Base-by-base conservation (phyloP, 352 stramenopile genomes). In the Pseudoperonospora humuli region DNA sequence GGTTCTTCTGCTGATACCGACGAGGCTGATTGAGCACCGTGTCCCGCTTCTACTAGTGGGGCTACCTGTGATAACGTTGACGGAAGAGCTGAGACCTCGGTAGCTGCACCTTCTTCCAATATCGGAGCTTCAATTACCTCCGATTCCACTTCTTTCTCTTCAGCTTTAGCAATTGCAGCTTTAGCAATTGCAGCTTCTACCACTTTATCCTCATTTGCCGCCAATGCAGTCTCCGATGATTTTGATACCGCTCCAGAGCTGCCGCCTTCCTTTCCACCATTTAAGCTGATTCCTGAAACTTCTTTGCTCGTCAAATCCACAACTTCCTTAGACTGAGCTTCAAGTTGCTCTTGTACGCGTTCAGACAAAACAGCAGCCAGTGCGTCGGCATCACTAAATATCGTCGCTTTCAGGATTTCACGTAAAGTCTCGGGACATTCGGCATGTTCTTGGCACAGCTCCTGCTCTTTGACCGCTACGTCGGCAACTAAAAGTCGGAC, bases 401-500 rank as follows among this genome's bases (percentile, higher is more conserved):
- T 34, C n/a, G 45, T 54, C 25, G 46, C 25, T 19, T 31, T 45
- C 7, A 73, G 33, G 46, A 62, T 33, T 6, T 53, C 20, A 36
- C 37, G 59, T 15, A 76, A 45, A 0, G n/a, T 11, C 6, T 59
- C 41, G 5, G 64, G 67, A 7, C 60, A 74, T 36, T 57, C 52
- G 3, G 47, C 21, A 8, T 50, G 53, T 20, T 64, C 38, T 45
- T 39, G 59, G 35, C 67, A 70, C 38, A 69, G 59, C n/a, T 50
- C 18, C 26, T 68, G 69, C 54, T 88, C 55, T 36, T 57, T 42
- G 32, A 84, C 24, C 18, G 75, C 34, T 17, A 66, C 63, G 28
- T 75, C 62, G 0, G 57, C 72, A 45, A 84, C 79, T 29, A 88
- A 54, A 10, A 80, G 45, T 11, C 79, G 75, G 3, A 91, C 79